Evolutionary conservation across 2,329 filamentous ascomycete genomes (phyloP).

Genomic region (Ceratocystis harringtonii): DNA sequence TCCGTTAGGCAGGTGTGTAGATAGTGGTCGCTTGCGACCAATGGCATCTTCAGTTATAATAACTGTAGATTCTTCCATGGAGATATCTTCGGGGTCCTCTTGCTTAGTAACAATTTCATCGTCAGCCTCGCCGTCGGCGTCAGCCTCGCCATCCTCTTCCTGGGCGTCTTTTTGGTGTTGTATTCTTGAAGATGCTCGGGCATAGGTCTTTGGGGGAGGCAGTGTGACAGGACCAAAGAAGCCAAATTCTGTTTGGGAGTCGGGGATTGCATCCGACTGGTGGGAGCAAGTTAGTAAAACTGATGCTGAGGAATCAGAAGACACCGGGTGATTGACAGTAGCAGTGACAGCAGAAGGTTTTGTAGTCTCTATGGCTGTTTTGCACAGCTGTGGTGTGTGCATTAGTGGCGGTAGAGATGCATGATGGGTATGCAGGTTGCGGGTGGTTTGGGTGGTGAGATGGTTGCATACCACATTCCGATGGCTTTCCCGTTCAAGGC

Average conservation of each 20-base stretch:
- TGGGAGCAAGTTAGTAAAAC: neutral
- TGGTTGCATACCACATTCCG: slow-evolving; percentile 32
- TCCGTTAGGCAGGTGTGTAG: slow-evolving; percentile 11
- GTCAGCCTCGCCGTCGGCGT: slow-evolving; percentile 18
- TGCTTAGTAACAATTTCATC: slow-evolving; percentile 16
- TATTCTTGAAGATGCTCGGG: slow-evolving; percentile 1
- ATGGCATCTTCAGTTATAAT: slow-evolving; percentile 8
- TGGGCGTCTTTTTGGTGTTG: neutral
- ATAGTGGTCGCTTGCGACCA: slow-evolving; percentile 14
- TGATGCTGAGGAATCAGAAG: neutral
- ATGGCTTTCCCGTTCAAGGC: slow-evolving; percentile 41
- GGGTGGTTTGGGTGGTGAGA: neutral
- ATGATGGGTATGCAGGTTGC: neutral
- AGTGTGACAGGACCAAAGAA: slow-evolving; percentile 37
- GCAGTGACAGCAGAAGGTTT: neutral
- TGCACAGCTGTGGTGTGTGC: neutral
- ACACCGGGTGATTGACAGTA: neutral
- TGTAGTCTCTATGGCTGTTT: neutral
- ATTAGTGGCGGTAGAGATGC: neutral
- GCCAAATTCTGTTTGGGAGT: slow-evolving; percentile 24
- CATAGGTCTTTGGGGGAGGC: slow-evolving; percentile 4
- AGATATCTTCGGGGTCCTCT: slow-evolving; percentile 14
- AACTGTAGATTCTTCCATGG: slow-evolving; percentile 11
- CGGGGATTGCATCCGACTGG: neutral
- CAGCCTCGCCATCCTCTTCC: slow-evolving; percentile 26